phyloP scores from a whole-genome alignment of 73 alveolate species.

The Symbiodinium natans region DNA sequence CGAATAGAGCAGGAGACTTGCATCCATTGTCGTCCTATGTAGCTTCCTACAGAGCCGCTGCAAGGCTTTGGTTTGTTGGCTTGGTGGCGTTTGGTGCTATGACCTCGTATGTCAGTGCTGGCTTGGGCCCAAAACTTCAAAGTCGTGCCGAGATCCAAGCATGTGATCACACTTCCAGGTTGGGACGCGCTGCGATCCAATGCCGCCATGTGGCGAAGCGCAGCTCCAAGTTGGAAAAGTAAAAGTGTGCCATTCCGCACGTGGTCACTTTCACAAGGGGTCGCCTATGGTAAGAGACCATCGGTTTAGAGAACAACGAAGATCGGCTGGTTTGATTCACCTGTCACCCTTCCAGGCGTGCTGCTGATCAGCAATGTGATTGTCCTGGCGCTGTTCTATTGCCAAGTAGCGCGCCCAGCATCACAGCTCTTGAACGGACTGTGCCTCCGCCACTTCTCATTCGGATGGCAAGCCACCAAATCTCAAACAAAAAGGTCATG shows the following conservation, averaged over 20 bases:
- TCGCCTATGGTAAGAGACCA: too few relatives aligned
- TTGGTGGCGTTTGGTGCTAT: neutral
- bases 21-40: too few relatives aligned
- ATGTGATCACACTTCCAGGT: neutral
- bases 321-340: too few relatives aligned
- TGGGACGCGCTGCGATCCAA: neutral
- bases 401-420: constrained; percentile 21
- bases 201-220: neutral
- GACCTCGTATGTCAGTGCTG: constrained; percentile 48
- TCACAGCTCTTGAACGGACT: neutral
- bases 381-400: constrained; percentile 31
- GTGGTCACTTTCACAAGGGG: too few relatives aligned
- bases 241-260: too few relatives aligned
- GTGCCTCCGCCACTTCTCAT: too few relatives aligned
- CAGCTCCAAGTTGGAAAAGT: neutral
- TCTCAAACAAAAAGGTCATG: constrained; percentile 43
- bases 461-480: too few relatives aligned
- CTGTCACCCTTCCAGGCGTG: constrained; percentile 17
- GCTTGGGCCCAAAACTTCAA: neutral
- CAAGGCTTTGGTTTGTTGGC: constrained; percentile 50
- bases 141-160: too few relatives aligned
- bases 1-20: neutral
- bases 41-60: neutral
- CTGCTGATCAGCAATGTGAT: constrained; percentile 65
- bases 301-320: too few relatives aligned